Conservation (phyloP, 2,329 filamentous ascomycete genomes). For the Alternaria sp. region DNA sequence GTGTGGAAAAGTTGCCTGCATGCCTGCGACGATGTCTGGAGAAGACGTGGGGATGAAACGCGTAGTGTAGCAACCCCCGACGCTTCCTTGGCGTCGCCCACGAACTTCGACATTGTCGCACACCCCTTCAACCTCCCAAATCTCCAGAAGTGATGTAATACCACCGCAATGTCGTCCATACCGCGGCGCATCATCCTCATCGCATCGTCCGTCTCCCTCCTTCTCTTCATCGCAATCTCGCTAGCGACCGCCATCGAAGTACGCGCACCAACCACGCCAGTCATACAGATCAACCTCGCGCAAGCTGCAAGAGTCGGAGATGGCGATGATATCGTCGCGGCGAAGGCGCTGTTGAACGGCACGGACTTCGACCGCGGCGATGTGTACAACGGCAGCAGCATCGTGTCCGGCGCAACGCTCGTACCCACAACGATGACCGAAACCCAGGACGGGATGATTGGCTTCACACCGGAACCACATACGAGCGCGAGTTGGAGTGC, state of each 20-base stretch:
- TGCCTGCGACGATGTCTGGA: neutral
- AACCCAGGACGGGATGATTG: constrained; percentile 34
- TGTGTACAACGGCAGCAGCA: constrained; percentile 28
- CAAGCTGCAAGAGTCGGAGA: constrained; percentile 34
- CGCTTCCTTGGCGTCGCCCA: constrained; percentile 6
- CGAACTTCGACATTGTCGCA: constrained; percentile 2
- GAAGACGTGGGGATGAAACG: constrained; percentile 24
- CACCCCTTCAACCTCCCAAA: neutral
- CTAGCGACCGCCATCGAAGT: constrained; percentile 37
- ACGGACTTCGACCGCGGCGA: constrained; percentile 38
- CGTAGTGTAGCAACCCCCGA: constrained; percentile 20
- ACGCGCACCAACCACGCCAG: constrained; percentile 28
- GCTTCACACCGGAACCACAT: constrained; percentile 23
- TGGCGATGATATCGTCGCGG: constrained; percentile 21
- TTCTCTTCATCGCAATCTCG: constrained; percentile 39
- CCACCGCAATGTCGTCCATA: constrained; percentile 23
- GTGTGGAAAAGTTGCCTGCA: neutral
- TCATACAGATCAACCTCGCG: constrained; percentile 32
- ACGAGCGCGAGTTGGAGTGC: constrained; percentile 21
- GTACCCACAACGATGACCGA: constrained; percentile 18
- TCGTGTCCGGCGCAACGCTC: constrained; percentile 18
- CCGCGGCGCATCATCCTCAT: constrained; percentile 30
- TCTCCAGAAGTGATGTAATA: neutral
- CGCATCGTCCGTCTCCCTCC: constrained; percentile 30
- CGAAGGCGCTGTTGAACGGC: constrained; percentile 36